phyloP scores from a whole-genome alignment of 768 basidiomycete species.

The Amanita pallidorosea region DNA sequence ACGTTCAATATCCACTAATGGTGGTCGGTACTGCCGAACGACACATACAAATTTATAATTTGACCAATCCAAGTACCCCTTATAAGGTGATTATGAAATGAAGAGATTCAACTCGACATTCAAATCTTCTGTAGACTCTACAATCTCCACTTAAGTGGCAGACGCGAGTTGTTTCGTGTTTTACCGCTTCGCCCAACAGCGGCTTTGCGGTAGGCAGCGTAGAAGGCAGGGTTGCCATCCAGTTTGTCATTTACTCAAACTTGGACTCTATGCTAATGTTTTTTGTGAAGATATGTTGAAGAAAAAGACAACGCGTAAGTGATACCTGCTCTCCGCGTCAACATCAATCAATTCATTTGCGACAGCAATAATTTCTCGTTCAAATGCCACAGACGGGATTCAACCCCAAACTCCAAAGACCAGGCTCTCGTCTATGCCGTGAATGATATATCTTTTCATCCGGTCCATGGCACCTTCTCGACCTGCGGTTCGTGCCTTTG shows the following conservation, averaged over 20 bases:
- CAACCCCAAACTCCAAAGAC: constrained; percentile 44
- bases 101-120: not conserved
- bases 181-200: constrained; percentile 51
- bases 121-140: constrained; percentile 44
- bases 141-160: constrained; percentile 90
- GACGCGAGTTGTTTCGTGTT: constrained; percentile 78
- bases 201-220: constrained; percentile 82
- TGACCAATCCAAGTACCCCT: constrained; percentile 67
- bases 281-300: constrained; percentile 61
- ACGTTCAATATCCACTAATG: constrained; percentile 71
- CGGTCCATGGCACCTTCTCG: constrained; percentile 75
- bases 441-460: constrained; percentile 82
- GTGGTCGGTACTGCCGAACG: constrained; percentile 92
- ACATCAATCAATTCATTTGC: not conserved
- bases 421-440: constrained; percentile 71
- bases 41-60: constrained; percentile 83
- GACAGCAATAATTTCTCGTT: constrained; percentile 76
- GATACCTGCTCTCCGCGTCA: not conserved
- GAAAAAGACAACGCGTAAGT: constrained; percentile 62
- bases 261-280: not conserved
- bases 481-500: constrained; percentile 47
- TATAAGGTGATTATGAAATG: constrained; percentile 46
- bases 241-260: constrained; percentile 44
- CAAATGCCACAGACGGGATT: constrained; percentile 67
- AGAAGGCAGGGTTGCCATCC: constrained; percentile 90